Conservation (phyloP, 805 yeast species). For the Wickerhamomyces alni region DNA sequence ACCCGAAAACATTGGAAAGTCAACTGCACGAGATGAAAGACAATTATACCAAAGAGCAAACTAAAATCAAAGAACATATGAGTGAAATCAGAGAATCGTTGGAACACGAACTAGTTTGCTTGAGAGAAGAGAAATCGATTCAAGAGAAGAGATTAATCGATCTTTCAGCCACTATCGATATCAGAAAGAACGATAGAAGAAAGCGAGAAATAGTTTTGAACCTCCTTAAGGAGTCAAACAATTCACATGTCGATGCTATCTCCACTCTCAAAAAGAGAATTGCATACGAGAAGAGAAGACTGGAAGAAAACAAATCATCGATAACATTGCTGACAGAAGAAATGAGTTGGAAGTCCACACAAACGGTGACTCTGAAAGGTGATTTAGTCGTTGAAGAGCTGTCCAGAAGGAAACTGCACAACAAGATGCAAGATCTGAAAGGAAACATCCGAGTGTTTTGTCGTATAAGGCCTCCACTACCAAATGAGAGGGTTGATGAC, state of each 20-base stretch:
- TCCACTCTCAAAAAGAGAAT: constrained; percentile 15
- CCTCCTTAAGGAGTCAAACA: constrained; percentile 11
- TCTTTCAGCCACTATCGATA: neutral
- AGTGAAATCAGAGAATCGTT: constrained; percentile 8
- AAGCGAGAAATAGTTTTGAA: neutral
- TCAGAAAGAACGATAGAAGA: neutral
- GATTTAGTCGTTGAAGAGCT: constrained; percentile 45
- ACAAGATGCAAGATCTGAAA: constrained; percentile 74
- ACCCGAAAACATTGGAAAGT: constrained; percentile 13
- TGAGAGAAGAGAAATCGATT: neutral
- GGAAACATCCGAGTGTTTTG: constrained; percentile 93
- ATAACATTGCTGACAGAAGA: neutral
- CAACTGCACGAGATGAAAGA: constrained; percentile 17
- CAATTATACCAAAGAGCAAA: constrained; percentile 19
- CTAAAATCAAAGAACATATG: constrained; percentile 22
- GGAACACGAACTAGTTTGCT: constrained; percentile 4
- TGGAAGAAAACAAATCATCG: neutral
- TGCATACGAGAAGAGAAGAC: neutral
- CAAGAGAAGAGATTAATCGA: neutral
- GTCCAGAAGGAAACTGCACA: constrained; percentile 59
- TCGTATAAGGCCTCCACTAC: constrained; percentile 61
- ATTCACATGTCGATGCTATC: constrained; percentile 12
- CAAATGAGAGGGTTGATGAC: constrained; percentile 19
- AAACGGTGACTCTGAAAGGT: constrained; percentile 27
- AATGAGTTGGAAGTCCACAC: constrained; percentile 22